Evolutionary conservation across 305 asterid genomes (phyloP).

Genomic region (Solanum aculeatissimum): DNA sequence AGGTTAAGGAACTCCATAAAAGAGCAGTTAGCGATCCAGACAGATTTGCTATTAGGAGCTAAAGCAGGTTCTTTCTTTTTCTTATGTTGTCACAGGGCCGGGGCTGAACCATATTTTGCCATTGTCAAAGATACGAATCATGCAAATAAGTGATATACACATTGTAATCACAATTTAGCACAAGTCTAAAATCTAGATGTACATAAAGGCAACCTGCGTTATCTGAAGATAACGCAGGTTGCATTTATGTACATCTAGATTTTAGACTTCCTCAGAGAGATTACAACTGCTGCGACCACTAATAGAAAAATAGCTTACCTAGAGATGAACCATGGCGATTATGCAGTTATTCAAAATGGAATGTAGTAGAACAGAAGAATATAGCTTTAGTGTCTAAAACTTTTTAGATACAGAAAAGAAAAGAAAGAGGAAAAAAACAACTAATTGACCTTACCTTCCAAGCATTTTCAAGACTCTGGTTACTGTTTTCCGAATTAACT

Average conservation of each 20-base stretch:
- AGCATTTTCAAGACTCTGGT: conserved; percentile 69
- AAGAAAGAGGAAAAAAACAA: neutral
- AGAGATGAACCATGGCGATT: neutral
- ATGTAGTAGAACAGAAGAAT: neutral
- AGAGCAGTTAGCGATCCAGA: no score
- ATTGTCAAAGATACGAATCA: neutral
- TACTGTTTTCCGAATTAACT: conserved; percentile 55
- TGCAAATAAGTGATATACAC: neutral
- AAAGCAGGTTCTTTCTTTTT: no score
- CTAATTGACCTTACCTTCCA: conserved; percentile 49
- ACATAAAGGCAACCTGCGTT: no score
- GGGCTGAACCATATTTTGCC: neutral
- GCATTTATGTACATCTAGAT: no score
- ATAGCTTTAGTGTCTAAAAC: neutral
- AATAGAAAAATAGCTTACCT: neutral
- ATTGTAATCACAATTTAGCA: no score
- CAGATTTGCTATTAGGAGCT: no score
- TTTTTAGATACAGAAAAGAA: neutral
- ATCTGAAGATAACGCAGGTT: no score
- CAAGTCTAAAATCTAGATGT: no score
- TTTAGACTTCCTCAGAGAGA: neutral
- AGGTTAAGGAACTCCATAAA: neutral
- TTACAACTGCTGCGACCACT: neutral
- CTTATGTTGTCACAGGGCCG: neutral
- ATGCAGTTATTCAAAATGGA: neutral